These are phyloP conservation scores for Stagonosporopsis rhizophila DNA, from an alignment of 2,329 filamentous ascomycete species.

Conservation along the genomic window DNA sequence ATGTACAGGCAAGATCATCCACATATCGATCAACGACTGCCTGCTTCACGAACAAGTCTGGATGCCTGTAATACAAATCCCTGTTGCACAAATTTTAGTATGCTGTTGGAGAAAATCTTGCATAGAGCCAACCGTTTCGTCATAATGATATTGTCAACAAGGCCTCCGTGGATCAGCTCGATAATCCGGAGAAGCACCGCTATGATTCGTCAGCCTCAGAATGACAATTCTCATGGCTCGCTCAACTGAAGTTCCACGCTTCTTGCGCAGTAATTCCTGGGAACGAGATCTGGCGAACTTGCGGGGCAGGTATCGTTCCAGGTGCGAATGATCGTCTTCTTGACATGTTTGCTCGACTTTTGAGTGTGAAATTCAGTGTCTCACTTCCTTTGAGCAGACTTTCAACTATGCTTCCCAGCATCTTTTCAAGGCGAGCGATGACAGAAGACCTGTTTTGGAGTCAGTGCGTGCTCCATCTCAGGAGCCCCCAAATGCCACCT, in stretches of 20 bases:
- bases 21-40: slow-evolving; percentile 73
- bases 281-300: slow-evolving; percentile 52
- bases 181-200: slow-evolving; percentile 64
- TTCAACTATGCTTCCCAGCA: slow-evolving; percentile 61
- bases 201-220: slow-evolving; percentile 31
- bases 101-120: neutral
- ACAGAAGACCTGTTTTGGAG: slow-evolving; percentile 43
- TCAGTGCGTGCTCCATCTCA: slow-evolving; percentile 10
- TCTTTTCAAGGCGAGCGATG: slow-evolving; percentile 62
- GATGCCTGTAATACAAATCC: slow-evolving; percentile 81
- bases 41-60: slow-evolving; percentile 74
- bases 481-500: slow-evolving; percentile 14
- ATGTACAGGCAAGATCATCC: slow-evolving; percentile 75
- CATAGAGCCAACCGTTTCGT: slow-evolving; percentile 59
- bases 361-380: slow-evolving; percentile 59
- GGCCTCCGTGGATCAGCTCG: slow-evolving; percentile 61
- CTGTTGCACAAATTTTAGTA: slow-evolving; percentile 54
- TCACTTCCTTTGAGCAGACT: slow-evolving; percentile 58
- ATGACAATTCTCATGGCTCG: slow-evolving; percentile 2
- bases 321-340: slow-evolving; percentile 23
- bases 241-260: slow-evolving; percentile 64
- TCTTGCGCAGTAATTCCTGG: slow-evolving; percentile 63
- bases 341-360: slow-evolving; percentile 41
- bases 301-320: slow-evolving; percentile 23
- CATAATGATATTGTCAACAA: slow-evolving; percentile 57